Evolutionary conservation across 495 filamentous ascomycete species (phyloP), one percentile per base, ranked within the genome.

Genomic region (Aspergillus asperescens): DNA sequence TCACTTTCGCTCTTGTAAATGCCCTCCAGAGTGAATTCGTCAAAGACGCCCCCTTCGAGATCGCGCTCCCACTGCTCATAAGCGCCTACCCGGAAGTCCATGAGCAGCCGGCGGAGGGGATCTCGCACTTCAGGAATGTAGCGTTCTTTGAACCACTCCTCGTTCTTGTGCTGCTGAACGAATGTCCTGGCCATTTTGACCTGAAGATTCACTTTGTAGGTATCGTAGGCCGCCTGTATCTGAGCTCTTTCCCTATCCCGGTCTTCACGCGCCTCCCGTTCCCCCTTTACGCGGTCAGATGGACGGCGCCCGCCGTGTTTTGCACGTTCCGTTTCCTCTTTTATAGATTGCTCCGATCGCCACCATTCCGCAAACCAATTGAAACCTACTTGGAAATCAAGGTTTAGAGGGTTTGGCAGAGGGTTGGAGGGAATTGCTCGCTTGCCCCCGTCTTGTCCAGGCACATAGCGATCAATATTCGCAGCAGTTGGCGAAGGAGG

Each of bases 341-440:
- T 92, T 51, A 94, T 85, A 22, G 77, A 77, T 64, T 94, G 87
- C 60, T 95, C 90, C 8, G 78, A 71, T 50, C 90, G 77, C 90
- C 91, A 96, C 93, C 93, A 99, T 67, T 97, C 94, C 6, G 89
- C 87, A 63, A 94, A 99, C 69, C 85, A 97, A 20, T 87, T 95
- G 71, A 97, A 97, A 0, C 93, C 92, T 42, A 96, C 93, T 65
- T 96, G 91, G 56, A 86, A 95, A 12, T 95, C 87, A 8, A 97
- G 76, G 43, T 80, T 86, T 47, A 90, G 74, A 6, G 93, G 93
- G 58, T 97, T 88, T 13, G 83, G 77, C 28, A 96, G 66, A 3
- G 86, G 88, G 59, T 95, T 95, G 3, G 72, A 71, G 7, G 79
- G 70, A n/a, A 85, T 68, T 8, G 74, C 69, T 12, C 85, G 79